These are phyloP conservation scores for Galerina sulciceps DNA, from an alignment of 768 basidiomycete species.

Conservation along the genomic window DNA sequence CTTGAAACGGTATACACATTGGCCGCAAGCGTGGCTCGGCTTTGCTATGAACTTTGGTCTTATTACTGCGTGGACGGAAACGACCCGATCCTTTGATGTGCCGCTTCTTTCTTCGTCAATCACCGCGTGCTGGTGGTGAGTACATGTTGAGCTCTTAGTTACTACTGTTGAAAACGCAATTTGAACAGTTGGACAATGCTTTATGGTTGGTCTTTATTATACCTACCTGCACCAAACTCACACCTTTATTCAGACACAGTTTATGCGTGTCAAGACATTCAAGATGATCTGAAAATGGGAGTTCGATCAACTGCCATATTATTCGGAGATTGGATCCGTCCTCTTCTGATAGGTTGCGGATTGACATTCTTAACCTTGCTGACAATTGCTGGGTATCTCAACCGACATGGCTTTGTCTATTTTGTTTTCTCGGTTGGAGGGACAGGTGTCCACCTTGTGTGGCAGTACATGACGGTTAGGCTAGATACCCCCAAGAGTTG, in stretches of 20 bases:
- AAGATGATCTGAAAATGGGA: slow-evolving; percentile 74
- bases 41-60: slow-evolving; percentile 62
- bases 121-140: slow-evolving; percentile 52
- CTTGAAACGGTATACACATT: slow-evolving; percentile 58
- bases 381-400: slow-evolving; percentile 54
- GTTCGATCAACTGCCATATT: slow-evolving; percentile 79
- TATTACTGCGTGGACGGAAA: slow-evolving; percentile 50
- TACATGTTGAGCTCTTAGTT: slow-evolving; percentile 41
- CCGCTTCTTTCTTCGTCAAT: slow-evolving; percentile 39
- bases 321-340: slow-evolving; percentile 63
- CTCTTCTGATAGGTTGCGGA: slow-evolving; percentile 58
- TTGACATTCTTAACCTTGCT: slow-evolving; percentile 55
- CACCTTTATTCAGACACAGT: slow-evolving; percentile 51
- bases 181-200: slow-evolving; percentile 50
- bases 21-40: slow-evolving; percentile 68
- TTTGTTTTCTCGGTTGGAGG: slow-evolving; percentile 51
- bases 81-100: slow-evolving; percentile 34
- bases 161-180: not conserved
- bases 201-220: slow-evolving; percentile 35
- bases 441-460: slow-evolving; percentile 43
- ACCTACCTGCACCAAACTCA: not conserved
- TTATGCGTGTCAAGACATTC: slow-evolving; percentile 81
- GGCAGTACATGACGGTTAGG: slow-evolving; percentile 51
- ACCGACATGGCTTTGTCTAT: slow-evolving; percentile 53
- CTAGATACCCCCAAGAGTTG: slow-evolving; percentile 49